Conservation (phyloP, 352 stramenopile genomes). For the Achlya hypogyna region DNA sequence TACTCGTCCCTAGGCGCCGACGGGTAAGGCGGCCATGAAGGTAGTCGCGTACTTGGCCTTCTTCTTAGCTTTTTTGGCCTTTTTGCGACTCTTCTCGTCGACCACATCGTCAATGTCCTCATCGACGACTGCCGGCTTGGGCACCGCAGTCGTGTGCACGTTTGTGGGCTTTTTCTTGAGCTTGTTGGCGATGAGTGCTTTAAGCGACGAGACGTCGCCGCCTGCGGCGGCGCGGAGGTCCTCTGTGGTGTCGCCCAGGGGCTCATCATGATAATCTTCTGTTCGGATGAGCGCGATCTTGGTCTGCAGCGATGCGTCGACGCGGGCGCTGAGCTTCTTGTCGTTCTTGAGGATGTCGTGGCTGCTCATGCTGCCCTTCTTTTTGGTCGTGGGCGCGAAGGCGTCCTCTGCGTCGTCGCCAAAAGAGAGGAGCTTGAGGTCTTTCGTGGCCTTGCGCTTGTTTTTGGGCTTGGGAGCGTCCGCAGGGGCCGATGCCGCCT, state of each 20-base stretch:
- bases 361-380: constrained; percentile 55
- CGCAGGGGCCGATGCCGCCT: constrained; percentile 26
- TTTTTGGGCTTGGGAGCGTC: constrained; percentile 68
- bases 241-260: neutral
- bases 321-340: constrained; percentile 47
- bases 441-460: constrained; percentile 86
- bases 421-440: constrained; percentile 94
- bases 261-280: constrained; percentile 9
- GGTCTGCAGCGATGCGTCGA: constrained; percentile 45
- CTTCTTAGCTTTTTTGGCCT: neutral
- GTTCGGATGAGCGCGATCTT: constrained; percentile 30
- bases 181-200: constrained; percentile 20
- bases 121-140: neutral
- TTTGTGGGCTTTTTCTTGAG: constrained; percentile 29
- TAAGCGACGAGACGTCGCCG: neutral
- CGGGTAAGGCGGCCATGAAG: neutral
- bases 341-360: constrained; percentile 63
- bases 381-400: constrained; percentile 32
- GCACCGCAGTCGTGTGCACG: constrained; percentile 1
- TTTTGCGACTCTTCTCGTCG: constrained; percentile 27
- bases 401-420: constrained; percentile 84
- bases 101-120: constrained; percentile 20
- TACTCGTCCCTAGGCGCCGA: constrained; percentile 42
- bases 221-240: constrained; percentile 16
- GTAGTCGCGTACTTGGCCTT: neutral